These are phyloP conservation scores for Citrus inodora DNA, from an alignment of 345 rosid genomes.

Conservation along the genomic window DNA sequence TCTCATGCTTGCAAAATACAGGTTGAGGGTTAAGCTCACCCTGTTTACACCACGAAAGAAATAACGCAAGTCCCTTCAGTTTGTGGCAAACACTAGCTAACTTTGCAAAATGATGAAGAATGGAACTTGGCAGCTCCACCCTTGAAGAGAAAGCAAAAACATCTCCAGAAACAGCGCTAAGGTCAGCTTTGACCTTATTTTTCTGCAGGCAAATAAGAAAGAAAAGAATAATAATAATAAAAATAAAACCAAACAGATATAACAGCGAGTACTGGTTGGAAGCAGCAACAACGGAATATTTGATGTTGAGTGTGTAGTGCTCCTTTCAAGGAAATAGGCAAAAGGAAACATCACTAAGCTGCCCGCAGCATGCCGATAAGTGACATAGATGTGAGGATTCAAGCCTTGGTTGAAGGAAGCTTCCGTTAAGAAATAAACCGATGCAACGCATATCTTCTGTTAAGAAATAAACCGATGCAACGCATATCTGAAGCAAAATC, in stretches of 20 bases:
- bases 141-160: conserved; percentile 24
- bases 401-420: conserved; percentile 30
- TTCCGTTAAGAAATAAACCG: conserved; percentile 24
- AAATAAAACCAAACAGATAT: too few species aligned
- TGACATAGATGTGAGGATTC: conserved; percentile 28
- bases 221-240: too few species aligned
- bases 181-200: conserved; percentile 26
- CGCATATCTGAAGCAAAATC: conserved; percentile 17
- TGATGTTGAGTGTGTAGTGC: background rate
- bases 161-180: conserved; percentile 24
- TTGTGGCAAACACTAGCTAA: background rate
- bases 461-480: conserved; percentile 17
- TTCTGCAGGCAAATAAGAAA: conserved; percentile 2
- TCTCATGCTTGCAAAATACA: conserved; percentile 31
- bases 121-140: conserved; percentile 7
- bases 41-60: conserved; percentile 17
- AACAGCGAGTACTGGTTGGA: background rate
- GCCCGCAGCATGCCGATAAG: conserved; percentile 22
- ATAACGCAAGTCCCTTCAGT: background rate
- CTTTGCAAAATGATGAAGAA: background rate
- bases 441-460: conserved; percentile 16
- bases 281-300: background rate
- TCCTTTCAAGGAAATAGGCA: conserved; percentile 29
- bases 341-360: conserved; percentile 10
- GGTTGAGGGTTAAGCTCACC: conserved; percentile 21